Conservation (phyloP, 257 asterid genomes). For the Solanum medicagineum region DNA sequence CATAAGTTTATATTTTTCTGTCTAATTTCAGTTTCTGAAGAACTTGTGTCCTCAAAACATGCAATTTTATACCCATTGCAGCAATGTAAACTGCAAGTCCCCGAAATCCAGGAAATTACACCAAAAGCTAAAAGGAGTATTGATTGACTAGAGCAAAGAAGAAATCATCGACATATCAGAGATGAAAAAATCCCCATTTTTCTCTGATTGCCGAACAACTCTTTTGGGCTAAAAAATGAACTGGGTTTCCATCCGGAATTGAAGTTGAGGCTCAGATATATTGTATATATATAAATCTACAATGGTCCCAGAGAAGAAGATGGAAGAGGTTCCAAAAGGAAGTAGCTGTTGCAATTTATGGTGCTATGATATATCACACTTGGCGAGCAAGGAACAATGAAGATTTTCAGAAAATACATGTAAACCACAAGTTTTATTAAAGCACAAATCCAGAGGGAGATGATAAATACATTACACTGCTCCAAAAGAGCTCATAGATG, state of each 20-base stretch:
- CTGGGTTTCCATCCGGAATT: neutral
- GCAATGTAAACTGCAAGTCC: too few species aligned
- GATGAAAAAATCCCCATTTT: neutral
- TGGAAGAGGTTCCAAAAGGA: neutral
- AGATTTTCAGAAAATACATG: neutral
- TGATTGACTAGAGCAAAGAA: neutral
- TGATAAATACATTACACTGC: neutral
- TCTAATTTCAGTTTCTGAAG: neutral
- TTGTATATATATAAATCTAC: neutral
- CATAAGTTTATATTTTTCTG: neutral
- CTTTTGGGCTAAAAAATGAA: neutral
- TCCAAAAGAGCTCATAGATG: neutral
- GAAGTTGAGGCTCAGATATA: neutral
- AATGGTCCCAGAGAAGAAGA: neutral
- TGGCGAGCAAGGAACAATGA: neutral
- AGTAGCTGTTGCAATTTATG: neutral
- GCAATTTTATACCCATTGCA: neutral
- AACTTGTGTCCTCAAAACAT: neutral
- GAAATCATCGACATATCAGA: neutral
- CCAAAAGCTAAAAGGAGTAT: neutral
- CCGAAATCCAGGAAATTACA: neutral
- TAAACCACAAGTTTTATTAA: neutral
- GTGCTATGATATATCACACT: neutral
- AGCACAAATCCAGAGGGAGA: neutral
- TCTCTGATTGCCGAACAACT: neutral